Evolutionary conservation across 495 filamentous ascomycete genomes (phyloP).

Genomic region (Aspergillus baeticus): DNA sequence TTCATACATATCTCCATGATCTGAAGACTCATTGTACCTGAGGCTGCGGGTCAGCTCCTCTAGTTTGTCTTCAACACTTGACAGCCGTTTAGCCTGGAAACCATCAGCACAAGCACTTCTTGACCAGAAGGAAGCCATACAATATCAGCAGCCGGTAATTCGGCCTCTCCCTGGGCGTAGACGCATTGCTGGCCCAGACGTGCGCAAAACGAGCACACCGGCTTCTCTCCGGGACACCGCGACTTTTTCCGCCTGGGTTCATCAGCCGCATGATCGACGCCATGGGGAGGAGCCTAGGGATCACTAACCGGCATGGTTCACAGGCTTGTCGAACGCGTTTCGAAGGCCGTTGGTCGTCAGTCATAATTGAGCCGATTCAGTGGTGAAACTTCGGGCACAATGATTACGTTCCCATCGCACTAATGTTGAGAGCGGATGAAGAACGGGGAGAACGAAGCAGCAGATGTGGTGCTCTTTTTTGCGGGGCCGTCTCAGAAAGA

Average conservation of each 20-base stretch:
- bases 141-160: conserved; percentile 19
- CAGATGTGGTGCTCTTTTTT: background rate
- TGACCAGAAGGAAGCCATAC: background rate
- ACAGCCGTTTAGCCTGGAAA: conserved; percentile 37
- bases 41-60: conserved; percentile 32
- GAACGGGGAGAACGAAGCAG: background rate
- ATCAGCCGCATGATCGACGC: background rate
- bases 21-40: conserved; percentile 15
- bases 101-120: conserved; percentile 1
- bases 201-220: conserved; percentile 40
- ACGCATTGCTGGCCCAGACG: conserved; percentile 39
- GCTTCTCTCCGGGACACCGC: conserved; percentile 43
- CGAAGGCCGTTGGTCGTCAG: conserved; percentile 25
- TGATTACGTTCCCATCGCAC: background rate
- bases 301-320: conserved; percentile 39
- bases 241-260: conserved; percentile 40
- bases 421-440: background rate
- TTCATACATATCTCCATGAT: background rate
- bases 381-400: background rate
- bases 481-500: background rate
- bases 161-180: conserved; percentile 29
- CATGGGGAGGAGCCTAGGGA: background rate
- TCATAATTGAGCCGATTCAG: background rate
- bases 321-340: conserved; percentile 43
- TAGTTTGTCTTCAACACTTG: conserved; percentile 34